A percentile compares a stretch with the other conserved stretches of the same genome.
Conservation (phyloP, 768 basidiomycete genomes). For the Krasilnikovozyma curviuscula region DNA sequence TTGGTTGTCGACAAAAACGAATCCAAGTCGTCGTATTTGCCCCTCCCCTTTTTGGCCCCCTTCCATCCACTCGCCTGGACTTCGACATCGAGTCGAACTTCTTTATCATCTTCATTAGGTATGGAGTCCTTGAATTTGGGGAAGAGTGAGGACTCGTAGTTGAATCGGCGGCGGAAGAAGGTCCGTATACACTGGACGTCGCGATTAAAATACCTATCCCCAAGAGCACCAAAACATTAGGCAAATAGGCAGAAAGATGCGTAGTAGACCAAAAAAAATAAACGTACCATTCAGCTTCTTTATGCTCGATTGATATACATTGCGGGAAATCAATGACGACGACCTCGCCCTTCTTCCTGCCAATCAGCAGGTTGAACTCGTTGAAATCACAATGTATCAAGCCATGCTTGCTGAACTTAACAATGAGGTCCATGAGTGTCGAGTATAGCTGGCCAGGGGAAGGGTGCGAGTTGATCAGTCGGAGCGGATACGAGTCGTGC, state of each 20-base stretch:
- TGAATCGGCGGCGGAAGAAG: conserved; percentile 78
- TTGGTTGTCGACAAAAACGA: conserved; percentile 8
- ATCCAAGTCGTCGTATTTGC: conserved; percentile 5
- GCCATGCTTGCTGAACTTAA: conserved; percentile 77
- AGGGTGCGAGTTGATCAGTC: conserved; percentile 64
- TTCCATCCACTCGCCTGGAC: conserved; percentile 88
- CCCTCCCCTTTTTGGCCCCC: conserved; percentile 58
- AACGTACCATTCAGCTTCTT: conserved; percentile 77
- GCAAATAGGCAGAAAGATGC: background rate
- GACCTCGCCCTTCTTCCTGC: conserved; percentile 51
- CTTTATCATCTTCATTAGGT: conserved; percentile 26
- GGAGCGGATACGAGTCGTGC: conserved; percentile 81
- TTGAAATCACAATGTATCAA: conserved; percentile 99
- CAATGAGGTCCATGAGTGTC: conserved; percentile 80
- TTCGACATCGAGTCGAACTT: conserved; percentile 53
- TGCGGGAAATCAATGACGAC: conserved; percentile 97
- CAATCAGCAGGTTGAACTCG: conserved; percentile 95
- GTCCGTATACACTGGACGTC: conserved; percentile 90
- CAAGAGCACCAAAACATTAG: background rate
- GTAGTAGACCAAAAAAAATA: background rate
- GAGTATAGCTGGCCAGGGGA: conserved; percentile 84
- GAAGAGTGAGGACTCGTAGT: conserved; percentile 75
- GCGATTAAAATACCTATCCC: conserved; percentile 86
- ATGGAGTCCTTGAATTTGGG: conserved; percentile 60
- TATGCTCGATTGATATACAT: conserved; percentile 94